Evolutionary conservation across 1,284 basidiomycete genomes (phyloP).

Genomic region (Trichosporon faecale): DNA sequence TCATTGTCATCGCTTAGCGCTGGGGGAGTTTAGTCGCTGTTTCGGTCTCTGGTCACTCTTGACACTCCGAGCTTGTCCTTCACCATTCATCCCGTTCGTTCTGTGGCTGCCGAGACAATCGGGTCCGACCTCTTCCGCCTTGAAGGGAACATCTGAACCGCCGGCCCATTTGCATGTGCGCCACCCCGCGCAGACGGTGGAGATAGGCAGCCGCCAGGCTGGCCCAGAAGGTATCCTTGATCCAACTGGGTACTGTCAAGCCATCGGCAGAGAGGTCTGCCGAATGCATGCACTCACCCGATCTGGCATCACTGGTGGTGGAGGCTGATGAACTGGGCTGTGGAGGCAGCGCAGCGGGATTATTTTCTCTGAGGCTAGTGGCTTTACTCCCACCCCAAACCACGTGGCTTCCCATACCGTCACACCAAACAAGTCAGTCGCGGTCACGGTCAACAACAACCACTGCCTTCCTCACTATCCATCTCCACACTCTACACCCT

Average conservation of each 20-base stretch:
- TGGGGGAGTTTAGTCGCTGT: background rate
- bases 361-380: background rate
- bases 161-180: too few species aligned
- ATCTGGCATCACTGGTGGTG: too few species aligned
- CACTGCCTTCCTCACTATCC: background rate
- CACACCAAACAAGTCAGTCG: slow-evolving; percentile 11
- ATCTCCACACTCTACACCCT: background rate
- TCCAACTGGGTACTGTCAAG: too few species aligned
- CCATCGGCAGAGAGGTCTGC: too few species aligned
- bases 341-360: background rate
- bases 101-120: too few species aligned
- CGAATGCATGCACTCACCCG: background rate
- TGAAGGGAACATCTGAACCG: too few species aligned
- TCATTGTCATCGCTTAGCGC: background rate
- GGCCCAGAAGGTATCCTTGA: too few species aligned
- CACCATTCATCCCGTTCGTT: too few species aligned
- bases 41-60: background rate
- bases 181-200: too few species aligned
- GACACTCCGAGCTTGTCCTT: too few species aligned
- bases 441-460: slow-evolving; percentile 9
- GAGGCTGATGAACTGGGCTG: background rate
- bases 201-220: too few species aligned
- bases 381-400: background rate
- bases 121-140: too few species aligned
- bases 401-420: slow-evolving; percentile 10